These are phyloP conservation scores for Eucommia ulmoides DNA, from an alignment of 257 asterid species.

Conservation along the genomic window DNA sequence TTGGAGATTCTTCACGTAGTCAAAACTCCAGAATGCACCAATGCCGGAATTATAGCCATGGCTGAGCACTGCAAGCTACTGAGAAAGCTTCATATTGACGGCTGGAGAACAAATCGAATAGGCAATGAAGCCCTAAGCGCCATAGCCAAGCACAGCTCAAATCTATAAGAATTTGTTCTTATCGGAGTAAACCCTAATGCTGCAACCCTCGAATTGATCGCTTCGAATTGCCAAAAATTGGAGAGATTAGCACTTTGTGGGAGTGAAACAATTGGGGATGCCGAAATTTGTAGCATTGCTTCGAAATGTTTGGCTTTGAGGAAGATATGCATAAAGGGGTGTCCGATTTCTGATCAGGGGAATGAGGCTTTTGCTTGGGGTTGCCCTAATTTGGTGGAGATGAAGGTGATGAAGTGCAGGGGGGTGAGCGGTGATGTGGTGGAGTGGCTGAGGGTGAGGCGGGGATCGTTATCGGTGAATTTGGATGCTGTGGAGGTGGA, in stretches of 20 bases:
- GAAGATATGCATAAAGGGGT: conserved; percentile 83
- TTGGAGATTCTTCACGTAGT: conserved; percentile 73
- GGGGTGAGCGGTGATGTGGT: conserved; percentile 54
- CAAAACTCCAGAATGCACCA: conserved; percentile 65
- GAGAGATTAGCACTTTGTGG: too few species aligned
- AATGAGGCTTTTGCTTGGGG: conserved; percentile 62
- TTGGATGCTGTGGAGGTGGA: conserved; percentile 66
- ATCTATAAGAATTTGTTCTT: conserved; percentile 71
- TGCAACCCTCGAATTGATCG: conserved; percentile 44
- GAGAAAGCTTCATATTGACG: conserved; percentile 85
- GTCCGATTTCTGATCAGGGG: conserved; percentile 65
- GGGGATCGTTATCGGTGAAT: conserved; percentile 46
- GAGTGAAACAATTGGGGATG: too few species aligned
- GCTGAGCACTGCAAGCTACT: conserved; percentile 63
- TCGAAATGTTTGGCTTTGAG: too few species aligned
- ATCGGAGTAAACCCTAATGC: conserved; percentile 70
- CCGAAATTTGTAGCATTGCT: too few species aligned
- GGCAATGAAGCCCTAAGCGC: conserved; percentile 67
- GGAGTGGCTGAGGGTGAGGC: conserved; percentile 54
- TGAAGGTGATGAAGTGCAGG: conserved; percentile 74
- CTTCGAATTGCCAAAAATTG: too few species aligned
- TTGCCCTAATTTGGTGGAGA: too few species aligned
- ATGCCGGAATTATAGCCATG: conserved; percentile 49
- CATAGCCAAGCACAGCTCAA: conserved; percentile 47
- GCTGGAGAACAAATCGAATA: conserved; percentile 81